Base-by-base conservation (phyloP, 2,329 filamentous ascomycete species). In the Cladosporium velox region DNA sequence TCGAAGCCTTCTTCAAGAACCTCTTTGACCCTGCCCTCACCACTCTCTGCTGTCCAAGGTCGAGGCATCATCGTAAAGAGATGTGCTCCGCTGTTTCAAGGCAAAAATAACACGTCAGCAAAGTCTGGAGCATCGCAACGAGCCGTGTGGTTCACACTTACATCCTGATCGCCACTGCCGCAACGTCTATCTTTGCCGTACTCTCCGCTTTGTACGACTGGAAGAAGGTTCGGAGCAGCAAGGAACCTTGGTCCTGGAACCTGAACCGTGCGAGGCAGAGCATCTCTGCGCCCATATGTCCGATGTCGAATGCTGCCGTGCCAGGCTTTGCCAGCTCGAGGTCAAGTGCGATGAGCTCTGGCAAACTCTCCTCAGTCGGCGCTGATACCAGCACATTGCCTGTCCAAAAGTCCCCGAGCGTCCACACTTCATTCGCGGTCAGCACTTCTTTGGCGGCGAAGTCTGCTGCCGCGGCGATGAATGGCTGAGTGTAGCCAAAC, bases 271-370 rank as follows among this genome's bases (percentile, higher is more conserved):
- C 65, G 4, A 70, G 54, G 52, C 66, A 69, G 4, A 68, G 66
- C 65, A 69, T 66, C 52, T 70, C 69, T 18, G 67, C 69, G 5
- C 64, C 67, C 69, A 69, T 70, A 32, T 70, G 69, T 2, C 68
- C 68, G 15, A 71, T 30, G 57, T 71, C 69, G 24, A 67, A 71
- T 2, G 62, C 67, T 44, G 68, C 67, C 2, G 67, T 70, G 11
- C 67, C 67, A 1, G 68, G 61, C 35, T 69, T 70, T 5, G 67
- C 54, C 14, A 71, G 41, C 59, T 70, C 68, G 18, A 70, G 55
- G 52, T 71, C 69, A 7, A 70, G 18, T 0, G 66, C 57, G n/a
- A 57, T 67, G 10, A 70, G 59, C 3, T 58, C 14, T 12, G 47
- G 54, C 28, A 32, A 26, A 21, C 57, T 34, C 14, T 41, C 18